Evolutionary conservation across 2,329 filamentous ascomycete species (phyloP), one percentile per base, ranked within the genome.

Genomic region (Talaromyces sp.): DNA sequence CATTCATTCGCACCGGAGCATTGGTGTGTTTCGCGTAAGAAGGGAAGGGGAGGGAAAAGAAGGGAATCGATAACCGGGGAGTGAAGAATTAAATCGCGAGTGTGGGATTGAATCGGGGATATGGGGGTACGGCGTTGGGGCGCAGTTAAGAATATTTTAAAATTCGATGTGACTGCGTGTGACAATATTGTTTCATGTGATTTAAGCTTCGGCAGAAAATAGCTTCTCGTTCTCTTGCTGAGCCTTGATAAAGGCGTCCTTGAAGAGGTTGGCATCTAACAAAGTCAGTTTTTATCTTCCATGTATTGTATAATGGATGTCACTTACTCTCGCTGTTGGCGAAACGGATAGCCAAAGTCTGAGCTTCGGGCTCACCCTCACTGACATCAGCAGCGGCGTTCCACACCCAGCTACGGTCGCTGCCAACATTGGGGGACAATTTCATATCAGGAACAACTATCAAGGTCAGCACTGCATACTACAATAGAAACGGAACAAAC

Each of bases 381-480:
- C 92, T 97, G 73, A 98, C 94, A 85, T 99, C 95, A 71, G 95
- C 95, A 66, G 93, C 90, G 67, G 93, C 94, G 76, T 97, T 98
- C 95, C 95, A 99, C 71, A 99, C 95, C 95, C 95, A 99, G 84
- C 91, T 96, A 80, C 95, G 91, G 85, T 99, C 95, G 75, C 92
- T 96, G 75, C 95, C 95, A 71, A 98, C 93, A 79, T 99, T 99
- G 81, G 95, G 93, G 68, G 91, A 94, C 69, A 99, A 90, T 85
- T 97, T 97, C 94, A 99, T 98, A 82, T 97, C 94, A 69, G 94
- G 94, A 68, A 96, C 92, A 76, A 99, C 93, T 96, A 39, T 35
- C 8, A 9, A 24, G 16, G 60, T 43, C 9, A 62, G 16, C 13
- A 16, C 43, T 2, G 22, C 10, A 58, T 27, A 50, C 11, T 3